Base-by-base conservation (phyloP, 176 grass and related monocot species). In the Coix lacrymajobi region DNA sequence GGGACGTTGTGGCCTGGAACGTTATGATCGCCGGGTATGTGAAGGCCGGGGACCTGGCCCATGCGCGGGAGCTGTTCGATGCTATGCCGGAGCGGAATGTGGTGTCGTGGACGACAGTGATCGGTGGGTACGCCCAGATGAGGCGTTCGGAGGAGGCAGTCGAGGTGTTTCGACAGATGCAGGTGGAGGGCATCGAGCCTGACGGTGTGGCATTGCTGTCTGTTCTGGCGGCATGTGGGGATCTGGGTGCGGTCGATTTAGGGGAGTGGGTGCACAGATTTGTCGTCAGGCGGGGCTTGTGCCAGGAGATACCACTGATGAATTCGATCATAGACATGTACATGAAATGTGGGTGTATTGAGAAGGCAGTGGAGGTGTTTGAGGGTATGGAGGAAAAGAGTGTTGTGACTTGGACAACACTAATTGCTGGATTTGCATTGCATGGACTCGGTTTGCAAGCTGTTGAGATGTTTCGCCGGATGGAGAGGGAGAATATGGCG, bases 261-360 rank as follows among this genome's bases (percentile, higher is more conserved):
- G 94, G 91, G 38, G 90, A 91, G 26, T 97, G 94, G 94, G 89
- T 97, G 60, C 86, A 87, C 78, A 77, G 16, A n/a, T 91, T 66
- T 19, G 80, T 97, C 1, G 58, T 79, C 77, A 91, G 71, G 45
- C 61, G 39, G 43, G 34, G 65, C 2, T 82, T 97, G 54, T 64
- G 36, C 24, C 78, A 45, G 63, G 74, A 77, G 38, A 49, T 85
- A 57, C 86, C 81, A 9, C 78, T 93, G 24, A 91, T 91, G 94
- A 97, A 93, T 70, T 85, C 91, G 6, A 67, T 90, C 72, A 93
- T 97, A 24, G 94, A 93, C 73, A 93, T 97, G 94, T 93, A 97
- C 56, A 63, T 86, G 36, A 97, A 93, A 68, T 97, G 88, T 15
- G 90, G 94, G 32, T 88, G 70, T 45, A 84, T 93, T 32, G 24